Conservation (phyloP, 352 stramenopile species). For the Globisporangium carolinianum region DNA sequence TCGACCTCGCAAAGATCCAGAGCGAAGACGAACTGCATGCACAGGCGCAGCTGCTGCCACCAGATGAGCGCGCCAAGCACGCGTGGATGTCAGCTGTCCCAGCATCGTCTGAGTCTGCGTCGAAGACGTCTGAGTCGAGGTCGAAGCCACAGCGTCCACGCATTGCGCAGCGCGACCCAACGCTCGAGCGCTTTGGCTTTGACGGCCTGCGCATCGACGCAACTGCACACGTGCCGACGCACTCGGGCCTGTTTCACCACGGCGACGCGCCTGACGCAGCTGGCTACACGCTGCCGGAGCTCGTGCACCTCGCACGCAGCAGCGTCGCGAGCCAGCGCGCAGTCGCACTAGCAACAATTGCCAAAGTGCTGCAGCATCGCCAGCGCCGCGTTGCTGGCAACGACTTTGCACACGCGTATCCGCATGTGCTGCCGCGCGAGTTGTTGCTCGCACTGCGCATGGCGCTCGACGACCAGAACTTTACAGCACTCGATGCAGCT, state of each 20-base stretch:
- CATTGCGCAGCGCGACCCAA: conserved; percentile 19
- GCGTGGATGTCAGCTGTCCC: conserved; percentile 42
- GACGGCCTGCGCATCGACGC: conserved; percentile 30
- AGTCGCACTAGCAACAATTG: conserved; percentile 53
- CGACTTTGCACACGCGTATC: conserved; percentile 3
- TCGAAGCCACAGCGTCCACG: conserved; percentile 3
- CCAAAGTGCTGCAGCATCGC: conserved; percentile 50
- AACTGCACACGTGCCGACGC: conserved; percentile 18
- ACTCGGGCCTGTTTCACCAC: conserved; percentile 78
- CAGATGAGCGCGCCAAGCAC: conserved; percentile 70
- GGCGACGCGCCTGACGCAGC: conserved; percentile 62
- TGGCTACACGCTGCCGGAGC: conserved; percentile 68
- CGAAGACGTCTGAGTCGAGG: too few species aligned
- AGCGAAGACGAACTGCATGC: conserved; percentile 57
- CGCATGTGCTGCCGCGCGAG: conserved; percentile 33
- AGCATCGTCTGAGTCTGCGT: too few species aligned
- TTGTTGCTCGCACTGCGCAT: conserved; percentile 45
- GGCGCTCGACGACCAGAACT: conserved; percentile 59
- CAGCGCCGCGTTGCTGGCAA: conserved; percentile 14
- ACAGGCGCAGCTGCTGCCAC: conserved; percentile 33
- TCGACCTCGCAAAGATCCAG: conserved; percentile 44
- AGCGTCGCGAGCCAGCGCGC: conserved; percentile 65
- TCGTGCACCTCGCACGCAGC: conserved; percentile 64
- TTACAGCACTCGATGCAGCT: conserved; percentile 38
- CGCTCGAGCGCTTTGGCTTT: conserved; percentile 66